phyloP scores from a whole-genome alignment of 805 yeast genomes.

The Sugiyamaella boreocaroliniensis region DNA sequence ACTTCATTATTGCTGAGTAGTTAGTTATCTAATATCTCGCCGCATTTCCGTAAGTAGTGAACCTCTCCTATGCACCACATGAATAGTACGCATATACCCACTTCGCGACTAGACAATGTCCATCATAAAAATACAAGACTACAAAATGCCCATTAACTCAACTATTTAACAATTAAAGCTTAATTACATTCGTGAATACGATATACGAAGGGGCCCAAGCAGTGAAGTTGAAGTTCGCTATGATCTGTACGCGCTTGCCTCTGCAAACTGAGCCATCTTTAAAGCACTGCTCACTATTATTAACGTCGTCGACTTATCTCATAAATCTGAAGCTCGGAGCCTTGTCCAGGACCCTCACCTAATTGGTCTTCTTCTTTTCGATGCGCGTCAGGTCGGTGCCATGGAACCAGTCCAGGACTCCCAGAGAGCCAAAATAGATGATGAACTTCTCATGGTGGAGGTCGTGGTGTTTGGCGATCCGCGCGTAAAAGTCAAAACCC shows the following conservation, averaged over 20 bases:
- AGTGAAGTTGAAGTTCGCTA: too few relatives aligned
- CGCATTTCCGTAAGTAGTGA: too few relatives aligned
- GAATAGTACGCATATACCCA: too few relatives aligned
- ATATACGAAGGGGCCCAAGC: neutral
- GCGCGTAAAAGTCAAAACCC: slow-evolving; percentile 17
- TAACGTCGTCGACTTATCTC: too few relatives aligned
- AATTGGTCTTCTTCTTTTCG: neutral
- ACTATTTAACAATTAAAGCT: neutral
- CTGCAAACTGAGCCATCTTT: too few relatives aligned
- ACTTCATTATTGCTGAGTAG: neutral
- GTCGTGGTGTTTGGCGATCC: slow-evolving; percentile 15
- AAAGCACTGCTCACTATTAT: too few relatives aligned
- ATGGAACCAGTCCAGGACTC: slow-evolving; percentile 18
- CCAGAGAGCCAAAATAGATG: slow-evolving; percentile 16
- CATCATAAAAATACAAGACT: neutral
- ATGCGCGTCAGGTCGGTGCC: slow-evolving; percentile 8
- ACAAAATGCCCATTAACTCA: neutral
- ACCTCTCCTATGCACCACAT: too few relatives aligned
- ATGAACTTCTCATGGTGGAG: slow-evolving; percentile 19
- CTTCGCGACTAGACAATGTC: neutral
- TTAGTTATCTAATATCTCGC: too few relatives aligned
- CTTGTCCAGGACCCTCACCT: too few relatives aligned
- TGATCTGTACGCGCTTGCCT: too few relatives aligned
- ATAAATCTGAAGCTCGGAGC: too few relatives aligned
- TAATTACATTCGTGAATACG: neutral